A percentile compares a stretch with the other conserved stretches of the same genome.
Conservation (phyloP, 108 stramenopile species). For the Mayamaea pseudoterrestris region DNA sequence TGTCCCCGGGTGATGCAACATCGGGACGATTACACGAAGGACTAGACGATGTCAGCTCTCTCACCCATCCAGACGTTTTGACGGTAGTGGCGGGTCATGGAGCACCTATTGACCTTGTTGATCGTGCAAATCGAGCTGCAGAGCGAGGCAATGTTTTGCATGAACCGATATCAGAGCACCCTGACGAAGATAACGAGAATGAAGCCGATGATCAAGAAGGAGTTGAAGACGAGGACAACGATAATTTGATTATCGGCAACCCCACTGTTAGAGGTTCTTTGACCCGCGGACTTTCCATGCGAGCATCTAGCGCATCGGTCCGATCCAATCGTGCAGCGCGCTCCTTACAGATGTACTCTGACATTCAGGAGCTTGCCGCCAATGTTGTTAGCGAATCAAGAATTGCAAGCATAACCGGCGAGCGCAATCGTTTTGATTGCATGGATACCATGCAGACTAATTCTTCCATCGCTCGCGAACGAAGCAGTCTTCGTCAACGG, state of each 20-base stretch:
- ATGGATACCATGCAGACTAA: conserved; percentile 22
- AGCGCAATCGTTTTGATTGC: no score
- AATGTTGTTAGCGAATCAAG: conserved; percentile 44
- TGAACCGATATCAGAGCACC: conserved; percentile 14
- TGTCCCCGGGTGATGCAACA: conserved; percentile 17
- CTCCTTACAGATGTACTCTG: conserved; percentile 54
- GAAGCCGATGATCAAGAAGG: conserved; percentile 18
- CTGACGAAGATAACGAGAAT: conserved; percentile 34
- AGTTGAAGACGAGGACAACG: background rate
- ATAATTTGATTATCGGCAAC: background rate
- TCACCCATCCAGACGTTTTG: no score
- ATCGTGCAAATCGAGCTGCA: conserved; percentile 1
- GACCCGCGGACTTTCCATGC: no score
- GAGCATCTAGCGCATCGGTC: no score
- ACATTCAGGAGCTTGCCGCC: conserved; percentile 60
- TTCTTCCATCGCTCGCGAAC: conserved; percentile 50
- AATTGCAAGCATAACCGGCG: conserved; percentile 55
- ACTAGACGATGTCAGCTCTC: background rate
- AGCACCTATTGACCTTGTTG: conserved; percentile 14
- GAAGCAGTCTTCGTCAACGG: conserved; percentile 57
- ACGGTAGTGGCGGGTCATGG: background rate
- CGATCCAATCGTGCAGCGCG: conserved; percentile 3
- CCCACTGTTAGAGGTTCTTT: no score
- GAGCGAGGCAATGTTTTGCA: conserved; percentile 14
- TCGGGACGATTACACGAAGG: conserved; percentile 1